Conservation (phyloP, 1,284 basidiomycete species). For the Apiotrichum domesticum region DNA sequence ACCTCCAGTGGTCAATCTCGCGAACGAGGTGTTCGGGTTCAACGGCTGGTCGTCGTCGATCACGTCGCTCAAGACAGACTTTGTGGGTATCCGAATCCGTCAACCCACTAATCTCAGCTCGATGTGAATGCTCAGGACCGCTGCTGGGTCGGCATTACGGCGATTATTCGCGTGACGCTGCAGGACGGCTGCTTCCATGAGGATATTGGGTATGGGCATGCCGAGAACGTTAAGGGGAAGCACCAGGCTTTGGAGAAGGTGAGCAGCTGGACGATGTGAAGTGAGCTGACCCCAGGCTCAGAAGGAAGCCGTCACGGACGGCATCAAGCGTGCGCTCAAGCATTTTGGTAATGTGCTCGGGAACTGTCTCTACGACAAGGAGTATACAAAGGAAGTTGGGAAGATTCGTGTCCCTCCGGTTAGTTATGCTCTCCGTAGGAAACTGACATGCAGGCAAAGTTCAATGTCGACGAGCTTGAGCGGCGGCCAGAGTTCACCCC, state of each 20-base stretch:
- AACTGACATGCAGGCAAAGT: slow-evolving; percentile 56
- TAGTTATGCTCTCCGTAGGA: slow-evolving; percentile 34
- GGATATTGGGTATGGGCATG: slow-evolving; percentile 81
- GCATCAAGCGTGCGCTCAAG: slow-evolving; percentile 78
- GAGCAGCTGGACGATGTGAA: slow-evolving; percentile 21
- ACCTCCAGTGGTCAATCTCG: slow-evolving; percentile 70
- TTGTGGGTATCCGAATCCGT: slow-evolving; percentile 39
- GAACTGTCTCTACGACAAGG: slow-evolving; percentile 92
- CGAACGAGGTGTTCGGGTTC: slow-evolving; percentile 97
- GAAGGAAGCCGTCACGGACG: slow-evolving; percentile 97
- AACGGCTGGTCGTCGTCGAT: slow-evolving; percentile 94
- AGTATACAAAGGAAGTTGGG: slow-evolving; percentile 72
- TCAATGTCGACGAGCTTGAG: slow-evolving; percentile 66
- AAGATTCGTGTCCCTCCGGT: slow-evolving; percentile 72
- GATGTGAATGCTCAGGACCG: slow-evolving; percentile 64
- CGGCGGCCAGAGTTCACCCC: slow-evolving; percentile 66
- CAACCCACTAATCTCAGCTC: slow-evolving; percentile 25
- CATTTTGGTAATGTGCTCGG: slow-evolving; percentile 92
- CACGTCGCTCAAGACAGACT: slow-evolving; percentile 65
- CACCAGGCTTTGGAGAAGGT: slow-evolving; percentile 89
- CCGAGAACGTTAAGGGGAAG: slow-evolving; percentile 80
- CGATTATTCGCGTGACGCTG: slow-evolving; percentile 78
- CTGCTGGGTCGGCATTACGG: slow-evolving; percentile 73
- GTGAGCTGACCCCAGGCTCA: slow-evolving; percentile 62
- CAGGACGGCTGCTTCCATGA: slow-evolving; percentile 87